phyloP scores from a whole-genome alignment of 768 basidiomycete genomes.

The Auriscalpium orientale region DNA sequence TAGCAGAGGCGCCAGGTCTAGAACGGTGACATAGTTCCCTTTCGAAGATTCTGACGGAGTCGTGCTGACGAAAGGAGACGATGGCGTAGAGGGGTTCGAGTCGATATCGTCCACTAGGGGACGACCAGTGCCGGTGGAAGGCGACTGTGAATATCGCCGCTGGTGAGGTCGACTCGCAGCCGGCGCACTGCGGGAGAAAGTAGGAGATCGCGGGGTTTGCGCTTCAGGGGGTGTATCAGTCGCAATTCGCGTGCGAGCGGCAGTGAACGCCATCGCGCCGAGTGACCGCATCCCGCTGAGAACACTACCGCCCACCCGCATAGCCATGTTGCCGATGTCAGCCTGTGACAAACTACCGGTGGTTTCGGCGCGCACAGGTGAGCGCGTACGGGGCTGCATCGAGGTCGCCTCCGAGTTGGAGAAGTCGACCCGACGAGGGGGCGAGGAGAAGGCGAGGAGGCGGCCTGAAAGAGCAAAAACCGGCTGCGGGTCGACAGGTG shows the following conservation, averaged over 20 bases:
- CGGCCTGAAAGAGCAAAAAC: slow-evolving; percentile 55
- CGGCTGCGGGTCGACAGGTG: slow-evolving; percentile 28
- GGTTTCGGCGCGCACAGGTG: slow-evolving; percentile 7
- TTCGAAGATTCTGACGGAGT: not conserved
- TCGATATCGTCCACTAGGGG: not conserved
- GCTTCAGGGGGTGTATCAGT: not conserved
- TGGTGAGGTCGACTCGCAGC: slow-evolving; percentile 11
- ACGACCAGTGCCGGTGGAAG: not conserved
- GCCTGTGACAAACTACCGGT: slow-evolving; percentile 32
- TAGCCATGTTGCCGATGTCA: slow-evolving; percentile 46
- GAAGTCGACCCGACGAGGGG: slow-evolving; percentile 20
- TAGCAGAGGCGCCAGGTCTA: slow-evolving; percentile 43
- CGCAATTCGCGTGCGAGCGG: slow-evolving; percentile 23
- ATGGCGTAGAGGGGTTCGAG: not conserved
- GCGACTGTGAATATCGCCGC: not conserved
- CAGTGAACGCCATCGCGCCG: slow-evolving; percentile 52
- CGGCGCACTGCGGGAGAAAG: slow-evolving; percentile 30
- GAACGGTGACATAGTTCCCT: slow-evolving; percentile 40
- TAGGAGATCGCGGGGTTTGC: not conserved
- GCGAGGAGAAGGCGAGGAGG: slow-evolving; percentile 53
- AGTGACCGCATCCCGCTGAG: slow-evolving; percentile 57
- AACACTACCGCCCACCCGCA: slow-evolving; percentile 54
- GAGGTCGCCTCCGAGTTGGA: slow-evolving; percentile 8
- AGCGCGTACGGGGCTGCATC: slow-evolving; percentile 12
- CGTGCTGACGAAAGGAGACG: not conserved